A percentile compares a stretch with the other conserved stretches of the same genome.
Evolutionary conservation across 257 asterid genomes (phyloP).

Genomic region (Cordia subcordata): DNA sequence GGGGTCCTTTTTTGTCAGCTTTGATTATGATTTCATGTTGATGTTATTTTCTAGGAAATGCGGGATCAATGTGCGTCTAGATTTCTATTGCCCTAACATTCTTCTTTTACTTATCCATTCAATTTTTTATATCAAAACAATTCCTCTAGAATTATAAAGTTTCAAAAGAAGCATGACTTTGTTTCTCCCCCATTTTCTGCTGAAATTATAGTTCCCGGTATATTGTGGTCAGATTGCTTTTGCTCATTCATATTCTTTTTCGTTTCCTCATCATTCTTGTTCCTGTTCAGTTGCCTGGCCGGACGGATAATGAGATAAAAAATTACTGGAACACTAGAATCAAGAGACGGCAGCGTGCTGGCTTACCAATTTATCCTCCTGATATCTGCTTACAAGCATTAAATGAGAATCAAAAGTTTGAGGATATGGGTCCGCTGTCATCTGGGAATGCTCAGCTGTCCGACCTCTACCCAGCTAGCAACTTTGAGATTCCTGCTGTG

Average conservation of each 20-base stretch:
- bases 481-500: constrained; percentile 43
- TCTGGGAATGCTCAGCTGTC: constrained; percentile 40
- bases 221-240: background rate
- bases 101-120: too few relatives aligned
- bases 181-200: too few relatives aligned
- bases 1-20: too few relatives aligned
- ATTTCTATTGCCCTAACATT: too few relatives aligned
- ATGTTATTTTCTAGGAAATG: too few relatives aligned
- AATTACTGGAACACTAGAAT: constrained; percentile 88
- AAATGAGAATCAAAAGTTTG: constrained; percentile 40
- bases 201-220: background rate
- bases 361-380: constrained; percentile 68
- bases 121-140: too few relatives aligned
- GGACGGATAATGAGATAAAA: constrained; percentile 91
- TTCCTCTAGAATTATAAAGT: too few relatives aligned
- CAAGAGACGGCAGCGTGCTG: constrained; percentile 76
- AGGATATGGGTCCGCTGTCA: constrained; percentile 31
- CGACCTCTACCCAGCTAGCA: constrained; percentile 32
- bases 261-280: constrained; percentile 11
- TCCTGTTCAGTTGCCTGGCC: constrained; percentile 72
- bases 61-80: too few relatives aligned
- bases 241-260: background rate
- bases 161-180: too few relatives aligned
- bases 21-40: too few relatives aligned
- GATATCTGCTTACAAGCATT: constrained; percentile 44